These are phyloP conservation scores for Hymenoscyphus occultus DNA, from an alignment of 2,329 filamentous ascomycete genomes.

Conservation along the genomic window DNA sequence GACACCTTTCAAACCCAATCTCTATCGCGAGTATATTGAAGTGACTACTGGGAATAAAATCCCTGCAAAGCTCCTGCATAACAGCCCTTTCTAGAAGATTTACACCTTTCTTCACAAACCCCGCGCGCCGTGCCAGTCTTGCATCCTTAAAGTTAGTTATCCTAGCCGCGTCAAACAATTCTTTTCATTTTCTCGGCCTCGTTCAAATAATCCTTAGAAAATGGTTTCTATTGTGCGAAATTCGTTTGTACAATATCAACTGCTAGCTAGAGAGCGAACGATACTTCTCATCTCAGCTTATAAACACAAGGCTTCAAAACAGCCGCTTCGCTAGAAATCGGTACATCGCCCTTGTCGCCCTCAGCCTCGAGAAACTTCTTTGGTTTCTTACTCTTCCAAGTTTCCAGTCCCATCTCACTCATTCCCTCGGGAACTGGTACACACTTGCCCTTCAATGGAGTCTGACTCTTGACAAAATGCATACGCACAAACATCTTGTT, in stretches of 20 bases:
- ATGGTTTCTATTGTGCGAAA: not conserved
- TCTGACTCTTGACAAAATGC: slow-evolving; percentile 83
- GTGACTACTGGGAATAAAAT: no score
- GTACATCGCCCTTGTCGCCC: slow-evolving; percentile 61
- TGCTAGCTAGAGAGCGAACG: no score
- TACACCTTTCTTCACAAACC: no score
- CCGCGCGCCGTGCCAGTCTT: no score
- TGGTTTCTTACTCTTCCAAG: slow-evolving; percentile 71
- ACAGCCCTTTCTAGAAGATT: no score
- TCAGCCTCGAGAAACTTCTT: slow-evolving; percentile 69
- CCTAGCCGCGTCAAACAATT: no score
- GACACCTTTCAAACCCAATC: no score
- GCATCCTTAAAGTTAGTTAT: no score
- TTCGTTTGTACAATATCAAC: not conserved
- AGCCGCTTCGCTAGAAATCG: slow-evolving; percentile 59
- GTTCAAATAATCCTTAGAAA: not conserved
- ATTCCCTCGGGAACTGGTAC: slow-evolving; percentile 43
- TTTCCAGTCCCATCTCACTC: slow-evolving; percentile 56
- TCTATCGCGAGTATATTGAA: no score
- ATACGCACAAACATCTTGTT: slow-evolving; percentile 99
- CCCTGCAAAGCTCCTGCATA: no score
- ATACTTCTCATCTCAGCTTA: slow-evolving; percentile 61
- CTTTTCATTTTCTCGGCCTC: no score
- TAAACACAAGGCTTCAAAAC: slow-evolving; percentile 94
- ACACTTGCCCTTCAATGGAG: slow-evolving; percentile 74